Evolutionary conservation across 208 protist genomes (phyloP).

Genomic region (Leishmania aethiopica): DNA sequence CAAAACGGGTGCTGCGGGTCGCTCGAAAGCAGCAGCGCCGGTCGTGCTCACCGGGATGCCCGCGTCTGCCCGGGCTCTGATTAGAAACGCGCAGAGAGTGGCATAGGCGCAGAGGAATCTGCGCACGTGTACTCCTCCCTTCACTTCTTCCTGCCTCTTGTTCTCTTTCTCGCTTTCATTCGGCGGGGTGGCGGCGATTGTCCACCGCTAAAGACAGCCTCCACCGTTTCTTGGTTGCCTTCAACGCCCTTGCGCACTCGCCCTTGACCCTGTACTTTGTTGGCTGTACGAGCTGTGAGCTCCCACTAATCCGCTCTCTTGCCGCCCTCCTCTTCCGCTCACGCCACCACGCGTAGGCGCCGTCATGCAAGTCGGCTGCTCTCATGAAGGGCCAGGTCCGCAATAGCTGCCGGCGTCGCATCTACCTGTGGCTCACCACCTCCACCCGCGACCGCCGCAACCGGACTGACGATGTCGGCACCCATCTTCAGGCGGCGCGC

Average conservation of each 20-base stretch:
- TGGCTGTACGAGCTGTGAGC: neutral
- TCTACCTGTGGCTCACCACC: slow-evolving; percentile 42
- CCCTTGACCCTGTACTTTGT: neutral
- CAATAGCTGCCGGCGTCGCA: slow-evolving; percentile 4
- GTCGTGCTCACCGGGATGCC: too few relatives aligned
- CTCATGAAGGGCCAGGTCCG: neutral
- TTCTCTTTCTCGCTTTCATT: neutral
- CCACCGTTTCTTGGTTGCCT: too few relatives aligned
- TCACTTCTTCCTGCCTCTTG: neutral
- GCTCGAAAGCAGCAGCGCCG: too few relatives aligned
- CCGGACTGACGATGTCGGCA: slow-evolving; percentile 31
- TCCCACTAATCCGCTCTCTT: neutral
- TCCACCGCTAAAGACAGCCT: neutral
- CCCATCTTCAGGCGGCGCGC: slow-evolving; percentile 21
- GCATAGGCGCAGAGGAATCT: too few relatives aligned
- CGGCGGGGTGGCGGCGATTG: neutral
- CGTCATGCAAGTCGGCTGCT: neutral
- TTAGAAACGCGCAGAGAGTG: too few relatives aligned
- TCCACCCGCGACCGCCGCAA: slow-evolving; percentile 29
- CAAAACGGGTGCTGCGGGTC: too few relatives aligned
- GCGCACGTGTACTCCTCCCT: neutral
- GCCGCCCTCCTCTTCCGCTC: neutral
- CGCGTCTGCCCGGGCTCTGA: too few relatives aligned
- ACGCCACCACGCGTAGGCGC: neutral
- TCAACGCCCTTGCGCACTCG: neutral